These are phyloP conservation scores for Coniferiporia sulphurascens DNA, from an alignment of 1,284 basidiomycete genomes.

Conservation along the genomic window DNA sequence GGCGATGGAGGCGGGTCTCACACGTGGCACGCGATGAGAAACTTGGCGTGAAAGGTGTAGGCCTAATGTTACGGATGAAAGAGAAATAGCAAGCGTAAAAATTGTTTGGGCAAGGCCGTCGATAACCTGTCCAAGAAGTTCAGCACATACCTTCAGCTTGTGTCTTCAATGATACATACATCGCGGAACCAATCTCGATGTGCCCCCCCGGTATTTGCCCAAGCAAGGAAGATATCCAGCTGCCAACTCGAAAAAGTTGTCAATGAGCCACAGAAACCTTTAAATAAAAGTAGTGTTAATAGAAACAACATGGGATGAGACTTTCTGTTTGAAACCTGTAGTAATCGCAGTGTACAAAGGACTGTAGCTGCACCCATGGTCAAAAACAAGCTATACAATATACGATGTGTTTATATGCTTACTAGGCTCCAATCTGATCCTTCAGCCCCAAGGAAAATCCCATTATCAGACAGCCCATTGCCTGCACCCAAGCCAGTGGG, in stretches of 20 bases:
- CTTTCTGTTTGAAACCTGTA: conserved; percentile 51
- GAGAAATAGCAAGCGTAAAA: conserved; percentile 71
- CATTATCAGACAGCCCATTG: conserved; percentile 90
- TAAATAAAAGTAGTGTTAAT: neutral
- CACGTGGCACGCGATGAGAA: conserved; percentile 36
- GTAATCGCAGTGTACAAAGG: conserved; percentile 86
- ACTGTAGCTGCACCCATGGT: conserved; percentile 57
- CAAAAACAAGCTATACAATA: conserved; percentile 2
- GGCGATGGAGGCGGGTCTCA: conserved; percentile 35
- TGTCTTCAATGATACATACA: conserved; percentile 44
- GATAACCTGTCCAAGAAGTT: conserved; percentile 52
- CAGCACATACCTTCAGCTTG: neutral
- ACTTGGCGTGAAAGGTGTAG: conserved; percentile 44
- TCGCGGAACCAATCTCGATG: conserved; percentile 70
- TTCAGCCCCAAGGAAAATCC: conserved; percentile 70
- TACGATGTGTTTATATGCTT: conserved; percentile 26
- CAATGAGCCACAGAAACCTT: conserved; percentile 92
- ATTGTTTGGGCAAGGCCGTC: conserved; percentile 83
- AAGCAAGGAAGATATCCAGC: conserved; percentile 81
- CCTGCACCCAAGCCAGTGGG: conserved; percentile 84
- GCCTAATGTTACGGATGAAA: conserved; percentile 62
- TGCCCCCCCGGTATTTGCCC: conserved; percentile 64
- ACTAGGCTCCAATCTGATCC: conserved; percentile 72
- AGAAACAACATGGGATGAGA: neutral
- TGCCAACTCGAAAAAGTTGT: conserved; percentile 99